Percentiles rank a stretch among this genome's conserved stretches.
Evolutionary conservation across 345 rosid genomes (phyloP).

Genomic region (Nephelium lappaceum): DNA sequence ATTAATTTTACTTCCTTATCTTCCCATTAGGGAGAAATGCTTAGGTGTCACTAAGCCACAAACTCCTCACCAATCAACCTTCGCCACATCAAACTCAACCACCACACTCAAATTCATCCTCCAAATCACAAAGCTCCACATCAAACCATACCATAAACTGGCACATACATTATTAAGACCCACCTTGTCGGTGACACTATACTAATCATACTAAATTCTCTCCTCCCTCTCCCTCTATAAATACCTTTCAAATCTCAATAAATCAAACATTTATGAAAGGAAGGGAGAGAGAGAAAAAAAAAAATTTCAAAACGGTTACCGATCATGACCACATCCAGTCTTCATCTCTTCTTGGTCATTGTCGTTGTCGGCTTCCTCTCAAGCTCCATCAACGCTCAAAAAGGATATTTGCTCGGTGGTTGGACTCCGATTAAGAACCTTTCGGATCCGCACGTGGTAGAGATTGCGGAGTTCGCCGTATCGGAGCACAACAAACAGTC

Average conservation of each 20-base stretch:
- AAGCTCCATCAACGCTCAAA: conserved; percentile 7
- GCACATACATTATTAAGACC: too few relatives aligned
- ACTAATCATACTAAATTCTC: too few relatives aligned
- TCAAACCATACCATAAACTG: too few relatives aligned
- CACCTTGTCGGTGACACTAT: too few relatives aligned
- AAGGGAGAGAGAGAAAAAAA: neutral
- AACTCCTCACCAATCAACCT: too few relatives aligned
- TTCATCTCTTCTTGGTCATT: conserved; percentile 6
- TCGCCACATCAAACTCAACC: too few relatives aligned
- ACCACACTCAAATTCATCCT: too few relatives aligned
- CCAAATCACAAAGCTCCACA: too few relatives aligned
- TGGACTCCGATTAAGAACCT: conserved; percentile 54
- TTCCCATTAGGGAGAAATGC: too few relatives aligned
- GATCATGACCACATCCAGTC: neutral
- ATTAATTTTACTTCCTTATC: too few relatives aligned
- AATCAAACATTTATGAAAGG: too few relatives aligned
- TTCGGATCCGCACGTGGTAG: conserved; percentile 43
- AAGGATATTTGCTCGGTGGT: conserved; percentile 31
- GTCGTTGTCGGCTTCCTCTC: conserved; percentile 23
- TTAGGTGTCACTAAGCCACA: too few relatives aligned
- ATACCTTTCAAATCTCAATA: neutral
- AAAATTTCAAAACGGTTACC: neutral
- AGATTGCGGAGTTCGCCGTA: conserved; percentile 56
- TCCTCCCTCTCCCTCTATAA: neutral
- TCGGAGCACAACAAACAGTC: conserved; percentile 34